Evolutionary conservation across 805 yeast genomes (phyloP).

Genomic region (Yarrowia sp.): DNA sequence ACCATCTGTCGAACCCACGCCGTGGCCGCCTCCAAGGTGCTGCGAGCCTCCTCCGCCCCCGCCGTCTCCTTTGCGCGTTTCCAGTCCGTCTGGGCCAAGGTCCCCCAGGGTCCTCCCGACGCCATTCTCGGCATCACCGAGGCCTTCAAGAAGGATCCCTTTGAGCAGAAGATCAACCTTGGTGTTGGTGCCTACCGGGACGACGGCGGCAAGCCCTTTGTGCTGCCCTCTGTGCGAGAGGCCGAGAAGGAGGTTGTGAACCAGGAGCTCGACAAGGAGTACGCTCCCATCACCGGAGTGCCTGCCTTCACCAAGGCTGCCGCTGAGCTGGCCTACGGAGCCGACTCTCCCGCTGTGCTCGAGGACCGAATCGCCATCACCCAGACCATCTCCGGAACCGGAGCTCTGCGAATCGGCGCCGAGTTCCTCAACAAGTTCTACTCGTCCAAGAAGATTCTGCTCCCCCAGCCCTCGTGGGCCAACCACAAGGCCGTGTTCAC

Average conservation of each 20-base stretch:
- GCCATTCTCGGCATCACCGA: constrained; percentile 79
- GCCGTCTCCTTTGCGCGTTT: constrained; percentile 32
- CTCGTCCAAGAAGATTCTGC: constrained; percentile 61
- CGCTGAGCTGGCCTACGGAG: constrained; percentile 72
- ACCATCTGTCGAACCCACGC: constrained; percentile 38
- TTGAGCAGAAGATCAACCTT: constrained; percentile 58
- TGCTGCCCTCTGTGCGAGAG: constrained; percentile 73
- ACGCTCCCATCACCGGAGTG: constrained; percentile 85
- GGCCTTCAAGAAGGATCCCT: constrained; percentile 68
- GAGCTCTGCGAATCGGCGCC: constrained; percentile 85
- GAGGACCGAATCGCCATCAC: constrained; percentile 76
- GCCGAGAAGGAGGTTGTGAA: constrained; percentile 64
- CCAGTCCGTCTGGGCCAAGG: constrained; percentile 52
- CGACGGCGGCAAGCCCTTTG: constrained; percentile 84
- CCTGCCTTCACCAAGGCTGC: constrained; percentile 71
- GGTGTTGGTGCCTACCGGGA: constrained; percentile 97
- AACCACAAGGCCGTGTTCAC: constrained; percentile 84
- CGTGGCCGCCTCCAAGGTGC: constrained; percentile 23
- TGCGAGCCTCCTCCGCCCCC: constrained; percentile 17
- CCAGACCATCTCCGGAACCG: constrained; percentile 95
- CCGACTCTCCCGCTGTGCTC: constrained; percentile 62
- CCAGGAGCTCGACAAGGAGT: constrained; percentile 73
- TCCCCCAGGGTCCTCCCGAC: constrained; percentile 78
- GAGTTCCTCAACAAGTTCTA: constrained; percentile 74
- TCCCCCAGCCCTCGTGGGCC: constrained; percentile 95